Percentiles rank a stretch among this genome's conserved stretches.
phyloP scores from a whole-genome alignment of 352 stramenopile species.

The Pseudoperonospora humuli region DNA sequence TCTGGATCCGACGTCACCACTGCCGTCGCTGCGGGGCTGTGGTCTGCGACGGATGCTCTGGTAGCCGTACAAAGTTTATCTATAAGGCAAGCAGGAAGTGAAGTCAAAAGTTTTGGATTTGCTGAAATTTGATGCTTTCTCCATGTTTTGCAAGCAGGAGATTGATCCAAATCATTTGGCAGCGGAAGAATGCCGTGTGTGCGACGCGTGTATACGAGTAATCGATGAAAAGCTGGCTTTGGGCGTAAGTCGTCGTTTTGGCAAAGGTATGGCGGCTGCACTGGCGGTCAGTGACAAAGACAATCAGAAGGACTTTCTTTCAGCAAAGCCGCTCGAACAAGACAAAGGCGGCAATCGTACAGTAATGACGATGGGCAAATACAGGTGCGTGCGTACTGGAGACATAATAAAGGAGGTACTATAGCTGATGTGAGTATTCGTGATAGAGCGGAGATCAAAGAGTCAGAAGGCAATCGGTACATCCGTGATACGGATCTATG shows the following conservation, averaged over 20 bases:
- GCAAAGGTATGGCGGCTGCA: slow-evolving; percentile 22
- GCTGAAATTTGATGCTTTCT: not conserved
- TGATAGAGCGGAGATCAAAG: slow-evolving; percentile 78
- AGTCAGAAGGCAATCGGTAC: slow-evolving; percentile 85
- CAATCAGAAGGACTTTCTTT: slow-evolving; percentile 28
- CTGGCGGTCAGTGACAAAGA: slow-evolving; percentile 22
- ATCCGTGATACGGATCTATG: slow-evolving; percentile 80
- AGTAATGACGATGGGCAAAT: slow-evolving; percentile 74
- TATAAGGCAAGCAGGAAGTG: slow-evolving; percentile 59
- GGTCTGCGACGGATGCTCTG: slow-evolving; percentile 73
- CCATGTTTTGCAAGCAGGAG: slow-evolving; percentile 29
- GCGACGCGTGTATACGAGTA: slow-evolving; percentile 73
- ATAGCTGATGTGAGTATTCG: not conserved
- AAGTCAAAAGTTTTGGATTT: not conserved
- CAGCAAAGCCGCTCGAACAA: slow-evolving; percentile 24
- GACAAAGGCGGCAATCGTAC: slow-evolving; percentile 55
- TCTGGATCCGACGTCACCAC: slow-evolving; percentile 84
- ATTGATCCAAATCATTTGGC: slow-evolving; percentile 50
- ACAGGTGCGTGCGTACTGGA: slow-evolving; percentile 41
- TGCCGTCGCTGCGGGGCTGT: slow-evolving; percentile 81
- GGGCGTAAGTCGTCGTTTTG: slow-evolving; percentile 69
- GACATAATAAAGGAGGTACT: not conserved
- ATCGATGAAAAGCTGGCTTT: slow-evolving; percentile 80
- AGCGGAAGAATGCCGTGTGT: slow-evolving; percentile 67
- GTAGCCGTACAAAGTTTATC: slow-evolving; percentile 76